phyloP scores from a whole-genome alignment of 495 filamentous ascomycete genomes.

The Barbatosphaeria neglecta region DNA sequence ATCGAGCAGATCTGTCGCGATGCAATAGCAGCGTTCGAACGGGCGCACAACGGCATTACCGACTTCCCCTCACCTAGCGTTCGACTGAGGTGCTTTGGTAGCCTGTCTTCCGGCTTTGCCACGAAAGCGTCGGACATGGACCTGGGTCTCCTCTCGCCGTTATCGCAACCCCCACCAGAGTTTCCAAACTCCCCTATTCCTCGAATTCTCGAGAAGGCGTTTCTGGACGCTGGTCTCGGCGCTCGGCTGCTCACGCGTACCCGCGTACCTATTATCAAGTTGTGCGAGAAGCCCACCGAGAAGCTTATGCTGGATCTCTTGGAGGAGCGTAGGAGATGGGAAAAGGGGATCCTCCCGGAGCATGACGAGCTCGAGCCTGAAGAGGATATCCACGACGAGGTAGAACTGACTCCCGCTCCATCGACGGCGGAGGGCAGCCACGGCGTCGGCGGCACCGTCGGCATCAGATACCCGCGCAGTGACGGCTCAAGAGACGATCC shows the following conservation, averaged over 20 bases:
- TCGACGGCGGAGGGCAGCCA: background rate
- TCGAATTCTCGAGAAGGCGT: constrained; percentile 50
- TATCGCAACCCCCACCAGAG: constrained; percentile 36
- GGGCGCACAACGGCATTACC: constrained; percentile 12
- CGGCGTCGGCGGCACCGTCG: background rate
- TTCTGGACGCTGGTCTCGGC: constrained; percentile 59
- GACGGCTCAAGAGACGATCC: background rate
- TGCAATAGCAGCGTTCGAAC: constrained; percentile 39
- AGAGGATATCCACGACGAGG: constrained; percentile 25
- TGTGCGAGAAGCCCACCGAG: constrained; percentile 55
- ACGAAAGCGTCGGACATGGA: constrained; percentile 67
- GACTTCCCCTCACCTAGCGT: constrained; percentile 39
- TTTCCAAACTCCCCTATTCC: constrained; percentile 45
- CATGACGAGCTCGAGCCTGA: constrained; percentile 21
- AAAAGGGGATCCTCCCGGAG: constrained; percentile 27
- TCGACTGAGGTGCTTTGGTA: constrained; percentile 57
- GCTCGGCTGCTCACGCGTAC: constrained; percentile 60
- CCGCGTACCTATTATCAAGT: constrained; percentile 70
- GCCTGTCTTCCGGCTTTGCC: constrained; percentile 61
- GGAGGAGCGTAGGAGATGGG: constrained; percentile 52
- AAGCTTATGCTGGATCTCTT: constrained; percentile 38
- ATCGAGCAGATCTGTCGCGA: constrained; percentile 47
- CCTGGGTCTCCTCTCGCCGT: constrained; percentile 50
- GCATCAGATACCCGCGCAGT: background rate
- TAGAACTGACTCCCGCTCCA: constrained; percentile 6